phyloP scores from a whole-genome alignment of 1,139 yeast genomes.

The Blastobotrys persicus region DNA sequence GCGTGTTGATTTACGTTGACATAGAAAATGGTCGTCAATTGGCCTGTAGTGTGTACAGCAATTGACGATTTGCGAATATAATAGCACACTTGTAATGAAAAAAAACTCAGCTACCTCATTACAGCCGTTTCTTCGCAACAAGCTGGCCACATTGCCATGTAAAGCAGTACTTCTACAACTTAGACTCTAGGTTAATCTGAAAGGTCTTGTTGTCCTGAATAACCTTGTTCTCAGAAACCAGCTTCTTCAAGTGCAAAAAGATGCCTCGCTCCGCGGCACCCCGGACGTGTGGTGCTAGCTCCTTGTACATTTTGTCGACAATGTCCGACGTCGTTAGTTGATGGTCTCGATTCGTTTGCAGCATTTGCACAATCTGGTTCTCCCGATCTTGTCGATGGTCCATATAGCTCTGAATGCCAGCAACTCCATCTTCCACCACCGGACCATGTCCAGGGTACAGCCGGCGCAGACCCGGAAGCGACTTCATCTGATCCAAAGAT shows the following conservation, averaged over 20 bases:
- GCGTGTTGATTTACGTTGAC: no score
- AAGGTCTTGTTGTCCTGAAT: conserved; percentile 15
- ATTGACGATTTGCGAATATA: no score
- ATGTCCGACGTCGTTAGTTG: conserved; percentile 27
- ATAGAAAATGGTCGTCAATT: no score
- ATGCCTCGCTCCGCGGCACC: conserved; percentile 37
- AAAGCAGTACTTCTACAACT: no score
- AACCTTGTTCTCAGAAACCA: conserved; percentile 29
- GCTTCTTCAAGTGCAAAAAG: conserved; percentile 35
- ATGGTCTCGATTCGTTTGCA: conserved; percentile 20
- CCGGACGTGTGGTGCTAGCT: conserved; percentile 30
- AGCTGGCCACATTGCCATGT: no score
- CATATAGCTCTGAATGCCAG: conserved; percentile 36
- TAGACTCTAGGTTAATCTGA: conserved; percentile 15
- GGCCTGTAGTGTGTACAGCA: no score
- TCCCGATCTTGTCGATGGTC: conserved; percentile 39
- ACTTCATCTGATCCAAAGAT: conserved; percentile 31
- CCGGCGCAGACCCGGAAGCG: conserved; percentile 12
- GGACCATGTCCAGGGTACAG: conserved; percentile 44
- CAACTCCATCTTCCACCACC: conserved; percentile 34
- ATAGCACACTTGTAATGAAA: no score
- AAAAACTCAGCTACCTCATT: not conserved
- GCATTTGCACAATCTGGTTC: conserved; percentile 31
- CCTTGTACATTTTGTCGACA: conserved; percentile 34
- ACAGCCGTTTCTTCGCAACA: not conserved